Evolutionary conservation across 371 early-diverging fungal species (phyloP), one percentile per base, ranked within the genome.

Genomic region (Syncephalastrum racemosum): DNA sequence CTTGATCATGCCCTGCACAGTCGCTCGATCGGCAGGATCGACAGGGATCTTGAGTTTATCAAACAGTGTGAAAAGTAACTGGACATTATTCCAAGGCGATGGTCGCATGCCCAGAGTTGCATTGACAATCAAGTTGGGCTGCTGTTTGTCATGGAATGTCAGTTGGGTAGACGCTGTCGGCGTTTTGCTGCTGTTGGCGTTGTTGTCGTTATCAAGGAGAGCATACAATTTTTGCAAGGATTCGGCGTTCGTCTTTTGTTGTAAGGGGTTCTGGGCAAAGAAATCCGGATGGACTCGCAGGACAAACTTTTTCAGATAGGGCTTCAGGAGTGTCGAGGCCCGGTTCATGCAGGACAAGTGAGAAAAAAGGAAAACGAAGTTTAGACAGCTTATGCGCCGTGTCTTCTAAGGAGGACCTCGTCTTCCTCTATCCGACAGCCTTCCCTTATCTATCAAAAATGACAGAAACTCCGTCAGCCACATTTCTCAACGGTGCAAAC

Each of bases 211-310:
- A 15, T 56, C 53, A 22, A 67, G 20, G 7, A 63, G 23, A 2
- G 60, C 53, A 19, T 77, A 56, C 1, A 77, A 55, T 7, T 50
- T 59, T 55, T 77, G 77, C 6, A 77, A 47, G 2, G 77, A 71
- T 2, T 52, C 46, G 3, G 71, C 71, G 55, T 77, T 77, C 3
- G 43, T 59, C 46, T 67, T 53, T 43, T 71, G 69, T 42, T 63
- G 69, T 42, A 53, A 10, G 12, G 52, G 12, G 18, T 77, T 68
- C 31, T 62, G 42, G 7, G 59, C 63, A 46, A 77, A 77, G 31
- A 63, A 77, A 39, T 77, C 77, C 8, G 77, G 77, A 46, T 77
- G 77, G 1, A 66, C 71, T 54, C 70, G 65, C 42, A 75, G 52
- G 40, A 75, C 59, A 22, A 75, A 56, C n/a, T 58, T 67, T 59